Evolutionary conservation across 345 rosid species (phyloP).

Genomic region (Cochlearia excelsa): DNA sequence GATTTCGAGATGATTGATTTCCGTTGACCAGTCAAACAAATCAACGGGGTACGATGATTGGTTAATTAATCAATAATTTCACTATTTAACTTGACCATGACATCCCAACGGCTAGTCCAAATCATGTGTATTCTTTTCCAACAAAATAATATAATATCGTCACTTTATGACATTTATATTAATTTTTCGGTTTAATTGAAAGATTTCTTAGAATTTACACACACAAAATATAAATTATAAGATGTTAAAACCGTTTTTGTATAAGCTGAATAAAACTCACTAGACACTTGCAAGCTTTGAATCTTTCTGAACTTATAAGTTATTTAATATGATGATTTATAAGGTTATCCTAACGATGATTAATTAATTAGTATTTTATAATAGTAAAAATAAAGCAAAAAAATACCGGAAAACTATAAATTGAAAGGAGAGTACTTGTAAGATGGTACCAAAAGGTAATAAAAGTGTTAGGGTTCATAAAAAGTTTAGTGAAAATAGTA

Average conservation of each 20-base stretch:
- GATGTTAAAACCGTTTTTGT: too few species aligned
- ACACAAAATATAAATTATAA: too few species aligned
- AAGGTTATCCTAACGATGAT: too few species aligned
- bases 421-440: neutral
- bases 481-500: constrained; percentile 31
- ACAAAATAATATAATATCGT: too few species aligned
- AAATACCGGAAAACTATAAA: too few species aligned
- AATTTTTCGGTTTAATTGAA: neutral
- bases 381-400: too few species aligned
- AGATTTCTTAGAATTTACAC: neutral
- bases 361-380: too few species aligned
- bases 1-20: neutral
- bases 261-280: too few species aligned
- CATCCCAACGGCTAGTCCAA: constrained; percentile 21
- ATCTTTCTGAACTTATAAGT: too few species aligned
- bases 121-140: constrained; percentile 9
- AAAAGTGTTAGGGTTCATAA: constrained; percentile 25
- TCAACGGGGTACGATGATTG: constrained; percentile 35
- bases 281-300: too few species aligned
- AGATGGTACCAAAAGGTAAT: constrained; percentile 2
- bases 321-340: too few species aligned
- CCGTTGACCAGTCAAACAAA: constrained; percentile 30
- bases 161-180: neutral
- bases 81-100: constrained; percentile 14
- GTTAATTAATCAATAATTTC: constrained; percentile 7